These are phyloP conservation scores for Mycena alexandri DNA, from an alignment of 768 basidiomycete species.

Conservation along the genomic window DNA sequence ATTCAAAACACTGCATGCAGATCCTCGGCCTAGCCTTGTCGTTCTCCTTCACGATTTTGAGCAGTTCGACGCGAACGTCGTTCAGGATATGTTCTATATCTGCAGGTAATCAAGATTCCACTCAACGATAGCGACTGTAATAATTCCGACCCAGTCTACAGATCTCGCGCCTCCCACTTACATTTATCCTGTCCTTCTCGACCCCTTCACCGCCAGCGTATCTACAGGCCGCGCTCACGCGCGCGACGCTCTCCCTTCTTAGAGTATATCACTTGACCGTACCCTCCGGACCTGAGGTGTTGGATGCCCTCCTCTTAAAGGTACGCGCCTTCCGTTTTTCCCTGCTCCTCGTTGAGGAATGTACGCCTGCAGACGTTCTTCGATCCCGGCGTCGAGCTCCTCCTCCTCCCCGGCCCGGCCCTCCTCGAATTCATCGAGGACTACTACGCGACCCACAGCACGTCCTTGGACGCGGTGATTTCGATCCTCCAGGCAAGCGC, in stretches of 20 bases:
- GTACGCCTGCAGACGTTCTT: constrained; percentile 79
- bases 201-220: constrained; percentile 70
- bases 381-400: constrained; percentile 69
- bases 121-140: no score
- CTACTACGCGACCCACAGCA: constrained; percentile 66
- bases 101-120: constrained; percentile 79
- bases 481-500: constrained; percentile 72
- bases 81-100: constrained; percentile 80
- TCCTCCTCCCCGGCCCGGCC: constrained; percentile 71
- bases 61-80: constrained; percentile 69
- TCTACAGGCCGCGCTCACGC: constrained; percentile 70
- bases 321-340: no score
- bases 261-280: constrained; percentile 65
- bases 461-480: constrained; percentile 68
- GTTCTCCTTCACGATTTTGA: constrained; percentile 82
- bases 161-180: constrained; percentile 66
- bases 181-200: constrained; percentile 73
- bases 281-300: constrained; percentile 59
- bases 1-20: neutral
- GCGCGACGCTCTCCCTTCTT: constrained; percentile 69
- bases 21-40: constrained; percentile 56
- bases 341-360: no score
- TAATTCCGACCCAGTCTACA: constrained; percentile 57
- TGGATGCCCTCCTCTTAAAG: constrained; percentile 68
- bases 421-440: constrained; percentile 68